Base-by-base conservation (phyloP, 768 basidiomycete genomes). In the Lentinus tigrinus region DNA sequence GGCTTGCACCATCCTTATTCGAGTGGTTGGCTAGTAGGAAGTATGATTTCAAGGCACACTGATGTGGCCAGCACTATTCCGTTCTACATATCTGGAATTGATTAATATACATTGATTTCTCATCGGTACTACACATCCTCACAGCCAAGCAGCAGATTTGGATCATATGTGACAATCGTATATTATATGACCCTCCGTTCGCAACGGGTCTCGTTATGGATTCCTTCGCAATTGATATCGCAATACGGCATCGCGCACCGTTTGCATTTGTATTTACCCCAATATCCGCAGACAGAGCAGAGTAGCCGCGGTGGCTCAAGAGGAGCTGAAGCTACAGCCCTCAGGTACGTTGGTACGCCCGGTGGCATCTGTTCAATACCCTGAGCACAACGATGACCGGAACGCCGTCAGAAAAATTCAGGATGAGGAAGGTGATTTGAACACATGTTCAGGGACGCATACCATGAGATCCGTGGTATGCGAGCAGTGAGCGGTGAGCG, bases 281-380 rank as follows among this genome's bases (percentile, higher is more conserved):
- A 89, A 70, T 90, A 93, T 3, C 93, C 91, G 64, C 93, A 94
- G 24, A 93, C 88, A n/a, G 90, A 85, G 67, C 93, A 95, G 14
- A 94, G 67, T 62, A 84, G 73, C 40, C 90, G 84, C 8, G 87
- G 81, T 6, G 92, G 90, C 56, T 86, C 82, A 1, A 69, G 70
- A 0, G 89, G 74, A 1, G 84, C 77, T 2, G 85, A 81, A 1
- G 85, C 80, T 28, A 72, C 76, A 14, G 87, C 88, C 19, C 85
- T 90, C 57, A 93, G 70, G 75, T 95, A 94, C 17, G 83, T 85
- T 6, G 90, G 83, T 14, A 79, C 74, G 38, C 74, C 71, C 4
- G 81, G 55, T 3, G 84, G 81, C 49, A 85, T 69, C 55, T 77
- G 72, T 17, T 81, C 77, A 24, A 92, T 78, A 55, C 83, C 83